These are phyloP conservation scores for Daphne laureola DNA, from an alignment of 441 rosid genomes.

Conservation along the genomic window DNA sequence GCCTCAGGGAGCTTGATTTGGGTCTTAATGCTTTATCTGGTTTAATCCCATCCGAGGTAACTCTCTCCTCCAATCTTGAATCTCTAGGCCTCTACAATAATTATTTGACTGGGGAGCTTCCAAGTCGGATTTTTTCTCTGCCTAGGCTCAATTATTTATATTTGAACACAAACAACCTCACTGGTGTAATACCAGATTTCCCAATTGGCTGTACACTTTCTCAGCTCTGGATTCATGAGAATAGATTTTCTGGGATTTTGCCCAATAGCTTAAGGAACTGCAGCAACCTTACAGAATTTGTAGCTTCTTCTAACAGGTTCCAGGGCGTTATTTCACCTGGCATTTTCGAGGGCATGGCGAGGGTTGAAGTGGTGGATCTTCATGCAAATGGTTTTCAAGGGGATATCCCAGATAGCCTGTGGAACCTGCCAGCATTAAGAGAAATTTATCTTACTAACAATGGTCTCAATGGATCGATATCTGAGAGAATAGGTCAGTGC, in stretches of 20 bases:
- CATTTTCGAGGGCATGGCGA: conserved; percentile 20
- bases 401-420: conserved; percentile 26
- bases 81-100: conserved; percentile 28
- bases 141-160: conserved; percentile 21
- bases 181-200: conserved; percentile 22
- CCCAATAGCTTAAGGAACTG: conserved; percentile 21
- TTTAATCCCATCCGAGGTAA: conserved; percentile 29
- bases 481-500: conserved; percentile 27
- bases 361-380: conserved; percentile 24
- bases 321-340: conserved; percentile 21
- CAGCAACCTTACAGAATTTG: conserved; percentile 23
- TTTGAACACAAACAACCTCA: conserved; percentile 28
- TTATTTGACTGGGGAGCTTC: conserved; percentile 25
- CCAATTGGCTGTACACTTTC: conserved; percentile 18
- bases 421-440: conserved; percentile 26
- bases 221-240: conserved; percentile 29
- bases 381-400: conserved; percentile 27
- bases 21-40: conserved; percentile 27
- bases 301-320: conserved; percentile 23
- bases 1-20: conserved; percentile 21
- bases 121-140: conserved; percentile 22
- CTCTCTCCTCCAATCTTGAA: conserved; percentile 23
- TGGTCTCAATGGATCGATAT: conserved; percentile 30
- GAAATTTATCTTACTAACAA: conserved; percentile 27
- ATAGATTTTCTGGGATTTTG: conserved; percentile 21